These are phyloP conservation scores for Myxozyma neotropica DNA, from an alignment of 805 yeast genomes.

Conservation along the genomic window DNA sequence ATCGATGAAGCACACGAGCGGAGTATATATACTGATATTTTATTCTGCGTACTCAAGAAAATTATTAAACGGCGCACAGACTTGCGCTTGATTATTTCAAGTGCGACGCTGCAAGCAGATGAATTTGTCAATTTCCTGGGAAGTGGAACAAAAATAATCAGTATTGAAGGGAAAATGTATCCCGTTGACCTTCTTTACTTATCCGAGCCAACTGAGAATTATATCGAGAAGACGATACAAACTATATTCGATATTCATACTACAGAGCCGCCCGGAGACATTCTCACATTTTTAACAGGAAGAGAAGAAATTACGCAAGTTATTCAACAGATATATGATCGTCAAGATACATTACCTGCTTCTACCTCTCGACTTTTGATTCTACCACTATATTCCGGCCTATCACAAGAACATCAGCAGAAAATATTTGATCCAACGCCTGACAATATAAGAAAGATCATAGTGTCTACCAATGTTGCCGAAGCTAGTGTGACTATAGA, in stretches of 20 bases:
- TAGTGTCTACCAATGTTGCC: constrained; percentile 84
- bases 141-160: constrained; percentile 44
- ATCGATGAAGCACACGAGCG: constrained; percentile 92
- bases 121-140: constrained; percentile 65
- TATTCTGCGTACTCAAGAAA: constrained; percentile 67
- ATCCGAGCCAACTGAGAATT: constrained; percentile 61
- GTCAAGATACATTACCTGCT: constrained; percentile 54
- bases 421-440: constrained; percentile 59
- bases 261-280: constrained; percentile 83
- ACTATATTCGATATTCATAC: constrained; percentile 79
- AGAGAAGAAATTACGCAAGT: constrained; percentile 82
- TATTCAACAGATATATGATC: constrained; percentile 50
- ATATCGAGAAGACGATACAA: constrained; percentile 73
- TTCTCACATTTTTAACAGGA: constrained; percentile 88
- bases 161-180: constrained; percentile 77
- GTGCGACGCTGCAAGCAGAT: constrained; percentile 82
- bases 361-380: constrained; percentile 57
- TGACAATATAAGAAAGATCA: constrained; percentile 60
- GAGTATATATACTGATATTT: constrained; percentile 73
- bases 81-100: constrained; percentile 73
- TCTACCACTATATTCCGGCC: constrained; percentile 72
- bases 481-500: constrained; percentile 87
- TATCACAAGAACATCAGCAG: constrained; percentile 70
- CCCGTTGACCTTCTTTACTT: constrained; percentile 75
- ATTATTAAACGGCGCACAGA: constrained; percentile 61